A percentile compares a stretch with the other conserved stretches of the same genome.
phyloP scores from a whole-genome alignment of 2,329 filamentous ascomycete genomes.

The Botrytis medusae region DNA sequence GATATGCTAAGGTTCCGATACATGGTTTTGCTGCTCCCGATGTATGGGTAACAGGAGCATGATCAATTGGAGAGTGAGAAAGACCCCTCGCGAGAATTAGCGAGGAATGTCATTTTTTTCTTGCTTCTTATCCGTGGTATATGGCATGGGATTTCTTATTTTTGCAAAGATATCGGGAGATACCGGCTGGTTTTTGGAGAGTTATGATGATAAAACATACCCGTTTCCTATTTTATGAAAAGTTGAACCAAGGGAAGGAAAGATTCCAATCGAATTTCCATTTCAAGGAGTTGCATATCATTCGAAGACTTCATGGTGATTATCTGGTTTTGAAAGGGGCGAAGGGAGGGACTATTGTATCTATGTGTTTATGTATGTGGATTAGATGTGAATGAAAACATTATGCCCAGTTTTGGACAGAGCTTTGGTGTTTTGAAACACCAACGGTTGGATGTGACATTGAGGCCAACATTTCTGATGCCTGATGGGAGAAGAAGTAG shows the following conservation, averaged over 20 bases:
- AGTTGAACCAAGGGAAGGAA: not conserved
- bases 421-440: not conserved
- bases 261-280: not conserved
- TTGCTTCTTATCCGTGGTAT: constrained; percentile 2
- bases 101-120: constrained; percentile 5
- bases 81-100: not conserved
- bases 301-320: constrained; percentile 2
- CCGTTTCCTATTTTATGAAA: constrained; percentile 7
- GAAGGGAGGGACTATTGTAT: constrained; percentile 2
- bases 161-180: constrained; percentile 13
- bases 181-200: constrained; percentile 1
- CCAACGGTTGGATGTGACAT: too few species aligned
- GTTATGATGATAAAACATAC: constrained; percentile 18
- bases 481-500: not conserved
- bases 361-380: not conserved
- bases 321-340: not conserved
- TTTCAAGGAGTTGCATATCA: constrained; percentile 14
- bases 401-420: not conserved
- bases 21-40: not conserved
- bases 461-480: not conserved
- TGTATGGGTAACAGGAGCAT: not conserved
- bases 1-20: constrained; percentile 8
- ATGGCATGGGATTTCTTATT: constrained; percentile 16
- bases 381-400: constrained; percentile 4
- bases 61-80: not conserved